phyloP scores from a whole-genome alignment of 2,329 filamentous ascomycete genomes.

The Colletotrichum phormii region DNA sequence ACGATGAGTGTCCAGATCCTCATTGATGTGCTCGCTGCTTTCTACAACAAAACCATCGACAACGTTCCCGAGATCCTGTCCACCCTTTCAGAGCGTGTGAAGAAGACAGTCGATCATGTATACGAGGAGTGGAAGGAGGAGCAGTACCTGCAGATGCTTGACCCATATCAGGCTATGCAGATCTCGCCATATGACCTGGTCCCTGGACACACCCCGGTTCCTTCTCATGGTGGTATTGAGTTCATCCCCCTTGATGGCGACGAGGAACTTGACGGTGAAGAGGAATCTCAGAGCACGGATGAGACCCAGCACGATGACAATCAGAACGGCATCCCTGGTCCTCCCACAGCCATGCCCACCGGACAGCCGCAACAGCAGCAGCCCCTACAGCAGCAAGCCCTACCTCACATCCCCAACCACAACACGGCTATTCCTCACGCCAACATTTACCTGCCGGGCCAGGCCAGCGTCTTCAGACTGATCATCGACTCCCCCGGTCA shows the following conservation, averaged over 20 bases:
- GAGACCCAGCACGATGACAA: neutral
- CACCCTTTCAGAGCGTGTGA: neutral
- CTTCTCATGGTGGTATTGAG: neutral
- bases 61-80: neutral
- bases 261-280: too few species aligned
- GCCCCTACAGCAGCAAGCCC: neutral
- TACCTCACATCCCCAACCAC: neutral
- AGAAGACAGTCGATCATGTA: neutral
- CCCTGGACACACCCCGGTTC: neutral
- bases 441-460: neutral
- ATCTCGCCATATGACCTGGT: neutral
- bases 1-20: neutral
- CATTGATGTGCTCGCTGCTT: neutral
- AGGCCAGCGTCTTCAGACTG: neutral
- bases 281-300: too few species aligned
- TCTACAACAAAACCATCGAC: neutral
- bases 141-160: neutral
- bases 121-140: slow-evolving; percentile 20
- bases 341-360: neutral
- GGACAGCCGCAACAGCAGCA: neutral
- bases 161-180: neutral
- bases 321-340: neutral
- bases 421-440: neutral
- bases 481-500: neutral
- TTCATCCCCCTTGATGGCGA: neutral